Evolutionary conservation across 2,329 filamentous ascomycete genomes (phyloP), one percentile per base, ranked within the genome.

Genomic region (Plenodomus lindquistii): DNA sequence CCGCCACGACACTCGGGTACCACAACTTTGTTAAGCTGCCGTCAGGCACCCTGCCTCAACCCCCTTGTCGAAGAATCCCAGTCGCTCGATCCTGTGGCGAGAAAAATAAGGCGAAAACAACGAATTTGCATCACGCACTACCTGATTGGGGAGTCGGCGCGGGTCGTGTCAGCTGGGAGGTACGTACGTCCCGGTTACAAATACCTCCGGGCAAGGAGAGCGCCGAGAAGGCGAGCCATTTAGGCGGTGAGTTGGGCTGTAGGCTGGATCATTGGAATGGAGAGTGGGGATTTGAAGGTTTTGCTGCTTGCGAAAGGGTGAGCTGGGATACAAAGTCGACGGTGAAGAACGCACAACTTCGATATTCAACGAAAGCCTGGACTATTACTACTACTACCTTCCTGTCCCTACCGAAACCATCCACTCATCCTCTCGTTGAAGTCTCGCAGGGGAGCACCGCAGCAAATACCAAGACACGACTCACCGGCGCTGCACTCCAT

Each of bases 1-100:
- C 29, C 39, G 40, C 48, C 44, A 51, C 40, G 22, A 50, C 40
- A 7, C n/a, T 38, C 34, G 36, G 21, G 55, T 50, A 44, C 44
- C 15, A 44, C 52, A 19, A 31, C 24, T 10, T 15, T 40, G 15
- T 41, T 11, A 43, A 43, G 20, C 27, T 41, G 29, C 46, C 41
- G 17, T 37, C 40, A 27, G 21, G 36, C 50, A 15, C 18, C 21
- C 35, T 22, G 20, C 31, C n/a, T 10, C 10, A 22, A 21, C 22
- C 18, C 27, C 35, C 17, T 15, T n/a, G 20, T 34, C 22, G 21
- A n/a, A 10, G 11, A 16, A 13, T 39, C 19, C 16, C 29, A 36
- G 13, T 42, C 34, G 6, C n/a, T 31, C 27, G 27, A 31, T 13
- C 6, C 13, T n/a, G 37, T 34, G 22, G 48, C n/a, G 38, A 40